These are phyloP conservation scores for Vitellaria paradoxa DNA, from an alignment of 179 eudicot genomes.

Conservation along the genomic window DNA sequence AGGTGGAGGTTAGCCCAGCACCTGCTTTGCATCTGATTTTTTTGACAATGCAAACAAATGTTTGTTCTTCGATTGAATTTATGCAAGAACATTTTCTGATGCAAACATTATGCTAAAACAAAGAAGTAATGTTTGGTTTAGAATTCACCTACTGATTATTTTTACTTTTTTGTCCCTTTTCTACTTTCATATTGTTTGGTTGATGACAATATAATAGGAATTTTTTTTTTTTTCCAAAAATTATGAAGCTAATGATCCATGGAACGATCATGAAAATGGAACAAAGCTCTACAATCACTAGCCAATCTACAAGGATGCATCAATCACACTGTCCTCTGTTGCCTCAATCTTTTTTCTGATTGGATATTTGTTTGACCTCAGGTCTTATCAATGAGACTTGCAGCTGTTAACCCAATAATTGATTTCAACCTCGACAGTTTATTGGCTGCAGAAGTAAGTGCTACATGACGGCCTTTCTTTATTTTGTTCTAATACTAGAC, in stretches of 20 bases:
- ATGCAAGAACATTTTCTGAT: neutral
- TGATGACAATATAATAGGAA: neutral
- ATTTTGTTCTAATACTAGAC: neutral
- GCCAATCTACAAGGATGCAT: neutral
- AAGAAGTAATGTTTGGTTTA: neutral
- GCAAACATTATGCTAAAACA: neutral
- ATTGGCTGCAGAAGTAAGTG: slow-evolving; percentile 73
- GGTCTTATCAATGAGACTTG: slow-evolving; percentile 96
- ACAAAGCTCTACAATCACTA: neutral
- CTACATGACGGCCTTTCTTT: neutral
- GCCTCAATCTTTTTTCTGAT: slow-evolving; percentile 20
- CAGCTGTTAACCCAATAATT: slow-evolving; percentile 80
- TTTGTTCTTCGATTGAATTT: neutral
- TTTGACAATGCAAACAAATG: neutral
- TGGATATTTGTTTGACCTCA: slow-evolving; percentile 29
- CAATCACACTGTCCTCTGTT: slow-evolving; percentile 2
- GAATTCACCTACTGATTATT: neutral
- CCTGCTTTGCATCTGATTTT: slow-evolving; percentile 14
- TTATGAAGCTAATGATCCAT: neutral
- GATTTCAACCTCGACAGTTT: slow-evolving; percentile 79
- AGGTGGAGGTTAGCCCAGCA: slow-evolving; percentile 74
- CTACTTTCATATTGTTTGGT: neutral
- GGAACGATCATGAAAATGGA: neutral
- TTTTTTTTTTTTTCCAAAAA: neutral
- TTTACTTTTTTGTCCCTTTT: neutral